These are phyloP conservation scores for Chalaropsis ovoidea DNA, from an alignment of 2,329 filamentous ascomycete genomes.

Conservation along the genomic window DNA sequence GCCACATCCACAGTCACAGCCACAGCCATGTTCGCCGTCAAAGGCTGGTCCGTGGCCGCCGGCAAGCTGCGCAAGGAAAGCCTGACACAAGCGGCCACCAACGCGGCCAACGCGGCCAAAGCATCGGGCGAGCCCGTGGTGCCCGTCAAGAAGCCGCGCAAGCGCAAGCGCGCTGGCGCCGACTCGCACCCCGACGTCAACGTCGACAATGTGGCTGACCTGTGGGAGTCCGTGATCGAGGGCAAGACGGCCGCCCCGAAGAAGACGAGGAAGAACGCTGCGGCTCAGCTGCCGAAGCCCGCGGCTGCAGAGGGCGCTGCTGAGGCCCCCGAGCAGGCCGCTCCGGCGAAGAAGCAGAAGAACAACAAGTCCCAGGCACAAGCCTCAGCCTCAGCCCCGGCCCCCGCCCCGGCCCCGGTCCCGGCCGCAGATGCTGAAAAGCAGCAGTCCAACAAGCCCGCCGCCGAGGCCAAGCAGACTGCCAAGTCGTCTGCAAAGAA, in stretches of 20 bases:
- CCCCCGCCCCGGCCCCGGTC: background rate
- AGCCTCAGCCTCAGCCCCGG: background rate
- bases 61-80: slow-evolving; percentile 61
- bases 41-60: slow-evolving; percentile 77
- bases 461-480: background rate
- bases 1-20: too few species aligned
- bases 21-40: slow-evolving; percentile 71
- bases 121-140: slow-evolving; percentile 21
- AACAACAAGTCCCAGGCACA: slow-evolving; percentile 4
- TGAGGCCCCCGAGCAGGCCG: background rate
- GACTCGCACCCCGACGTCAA: slow-evolving; percentile 43
- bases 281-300: slow-evolving; percentile 27
- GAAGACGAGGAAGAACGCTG: slow-evolving; percentile 29
- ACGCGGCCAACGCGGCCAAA: slow-evolving; percentile 31
- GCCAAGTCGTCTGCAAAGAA: slow-evolving; percentile 29
- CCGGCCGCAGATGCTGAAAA: slow-evolving; percentile 25
- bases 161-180: slow-evolving; percentile 44
- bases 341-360: slow-evolving; percentile 11
- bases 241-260: slow-evolving; percentile 40
- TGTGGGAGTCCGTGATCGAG: slow-evolving; percentile 74
- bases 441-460: slow-evolving; percentile 29
- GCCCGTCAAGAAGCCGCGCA: slow-evolving; percentile 42
- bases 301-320: slow-evolving; percentile 19
- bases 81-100: slow-evolving; percentile 24
- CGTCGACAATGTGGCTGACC: slow-evolving; percentile 58